Base-by-base conservation (phyloP, 768 basidiomycete species). In the Pisolithus microcarpus region DNA sequence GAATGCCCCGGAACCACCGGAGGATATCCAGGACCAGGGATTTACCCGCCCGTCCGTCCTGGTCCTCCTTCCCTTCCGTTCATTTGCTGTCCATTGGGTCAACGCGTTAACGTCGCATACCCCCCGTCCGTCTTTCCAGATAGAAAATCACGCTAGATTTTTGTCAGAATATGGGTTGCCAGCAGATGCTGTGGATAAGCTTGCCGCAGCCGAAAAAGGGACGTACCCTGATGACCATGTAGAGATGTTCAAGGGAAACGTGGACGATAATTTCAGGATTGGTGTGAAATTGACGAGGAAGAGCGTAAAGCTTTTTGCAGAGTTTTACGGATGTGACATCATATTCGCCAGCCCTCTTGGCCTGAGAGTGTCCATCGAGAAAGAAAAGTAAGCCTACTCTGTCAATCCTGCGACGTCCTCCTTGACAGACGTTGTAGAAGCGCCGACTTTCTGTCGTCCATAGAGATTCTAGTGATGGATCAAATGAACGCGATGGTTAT, bases 11-110 rank as follows among this genome's bases (percentile, higher is more conserved):
- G 72, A 80, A 21, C 74, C 79, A 2, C 83, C 84, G 2, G 81
- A 85, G 67, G 82, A 90, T 53, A 77, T 89, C 13, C 90, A 91
- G 70, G 96, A 99, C 63, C 96, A 98, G 76, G 95, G 95, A 24
- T 98, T 97, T 70, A 96, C 94, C 7, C 87, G 96, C 5, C 95
- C 96, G 9, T 93, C 95, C 18, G 75, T 95, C 26, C 87, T 99
- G 43, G 71, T 99, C 56, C 81, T 98, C 51, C 79, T 94, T 9
- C 96, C 96, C 1, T 92, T 97, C 73, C 91, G 96, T 45, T 91
- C 90, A 38, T 84, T 83, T 46, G 94, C 90, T 1, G 71, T 87
- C 6, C 75, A 80, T 50, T 97, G 94, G 90, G 71, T 93, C 54
- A 74, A 75, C n/a, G 81, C 87, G 23, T 72, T 97, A 48, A 84